A percentile compares a stretch with the other conserved stretches of the same genome.
Conservation (phyloP, 345 rosid species). For the Aquilaria sinensis region DNA sequence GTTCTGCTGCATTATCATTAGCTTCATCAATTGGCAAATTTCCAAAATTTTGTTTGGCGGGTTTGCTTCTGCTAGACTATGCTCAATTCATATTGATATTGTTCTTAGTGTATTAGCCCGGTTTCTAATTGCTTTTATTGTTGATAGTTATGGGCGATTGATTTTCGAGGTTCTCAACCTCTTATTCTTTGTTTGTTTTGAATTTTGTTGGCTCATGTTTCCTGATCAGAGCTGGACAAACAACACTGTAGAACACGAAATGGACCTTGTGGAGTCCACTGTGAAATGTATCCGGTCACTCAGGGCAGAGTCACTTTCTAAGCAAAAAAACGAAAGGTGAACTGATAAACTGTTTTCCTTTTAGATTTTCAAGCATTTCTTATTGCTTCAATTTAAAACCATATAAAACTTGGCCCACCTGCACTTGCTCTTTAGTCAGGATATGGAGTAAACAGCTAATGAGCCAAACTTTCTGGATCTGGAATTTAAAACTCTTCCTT, state of each 20-base stretch:
- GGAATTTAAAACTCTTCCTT: too few relatives aligned
- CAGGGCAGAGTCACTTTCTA: constrained; percentile 65
- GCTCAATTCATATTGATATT: too few relatives aligned
- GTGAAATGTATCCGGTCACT: constrained; percentile 72
- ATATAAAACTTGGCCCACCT: neutral
- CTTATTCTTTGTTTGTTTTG: neutral
- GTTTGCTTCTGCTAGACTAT: too few relatives aligned
- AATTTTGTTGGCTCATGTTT: neutral
- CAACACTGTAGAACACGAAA: constrained; percentile 62
- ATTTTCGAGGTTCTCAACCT: too few relatives aligned
- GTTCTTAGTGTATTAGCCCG: too few relatives aligned
- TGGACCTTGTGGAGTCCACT: constrained; percentile 64
- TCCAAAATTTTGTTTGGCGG: too few relatives aligned
- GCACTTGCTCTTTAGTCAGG: neutral
- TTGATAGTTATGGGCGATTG: too few relatives aligned
- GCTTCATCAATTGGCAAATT: too few relatives aligned
- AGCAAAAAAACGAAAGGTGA: constrained; percentile 77
- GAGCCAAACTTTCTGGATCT: too few relatives aligned
- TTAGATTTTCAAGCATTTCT: neutral
- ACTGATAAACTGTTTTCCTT: neutral
- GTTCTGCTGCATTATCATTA: too few relatives aligned
- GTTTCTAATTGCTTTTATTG: too few relatives aligned
- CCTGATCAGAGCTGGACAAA: constrained; percentile 57
- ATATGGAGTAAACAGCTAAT: too few relatives aligned
- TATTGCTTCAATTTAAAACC: neutral